Percentiles rank a stretch among this genome's conserved stretches.
Conservation (phyloP, 2,329 filamentous ascomycete genomes). For the Penicillium sp. region DNA sequence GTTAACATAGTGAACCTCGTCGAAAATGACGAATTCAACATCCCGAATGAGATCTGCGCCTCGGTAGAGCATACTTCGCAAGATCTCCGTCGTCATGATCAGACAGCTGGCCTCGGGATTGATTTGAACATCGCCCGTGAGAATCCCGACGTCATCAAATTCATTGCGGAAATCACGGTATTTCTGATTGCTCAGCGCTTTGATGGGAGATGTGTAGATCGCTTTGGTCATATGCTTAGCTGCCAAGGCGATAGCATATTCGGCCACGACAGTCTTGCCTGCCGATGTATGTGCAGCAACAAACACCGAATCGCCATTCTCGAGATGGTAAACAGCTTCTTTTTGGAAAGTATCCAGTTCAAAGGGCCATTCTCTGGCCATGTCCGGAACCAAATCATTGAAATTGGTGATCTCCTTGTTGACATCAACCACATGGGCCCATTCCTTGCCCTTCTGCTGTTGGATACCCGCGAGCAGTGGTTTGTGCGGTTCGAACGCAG, state of each 20-base stretch:
- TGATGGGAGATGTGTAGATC: slow-evolving; percentile 98
- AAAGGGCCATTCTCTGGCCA: slow-evolving; percentile 94
- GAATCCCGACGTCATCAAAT: slow-evolving; percentile 93
- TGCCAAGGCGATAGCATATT: slow-evolving; percentile 93
- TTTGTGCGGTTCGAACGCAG: slow-evolving; percentile 79
- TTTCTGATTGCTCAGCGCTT: slow-evolving; percentile 96
- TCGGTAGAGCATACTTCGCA: slow-evolving; percentile 95
- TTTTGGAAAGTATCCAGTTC: slow-evolving; percentile 98
- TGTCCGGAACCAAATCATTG: slow-evolving; percentile 84
- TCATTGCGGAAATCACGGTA: slow-evolving; percentile 87
- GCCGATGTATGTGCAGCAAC: slow-evolving; percentile 97
- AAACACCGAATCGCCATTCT: slow-evolving; percentile 94
- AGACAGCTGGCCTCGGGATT: slow-evolving; percentile 95
- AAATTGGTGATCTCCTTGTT: slow-evolving; percentile 94
- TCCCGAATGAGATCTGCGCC: slow-evolving; percentile 94
- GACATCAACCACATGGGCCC: slow-evolving; percentile 98
- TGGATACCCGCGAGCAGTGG: slow-evolving; percentile 65
- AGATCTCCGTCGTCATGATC: slow-evolving; percentile 98
- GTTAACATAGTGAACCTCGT: slow-evolving; percentile 98
- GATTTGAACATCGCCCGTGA: slow-evolving; percentile 97
- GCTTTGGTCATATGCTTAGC: slow-evolving; percentile 99
- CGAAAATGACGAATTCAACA: slow-evolving; percentile 97
- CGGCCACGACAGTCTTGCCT: slow-evolving; percentile 95
- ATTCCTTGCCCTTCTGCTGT: slow-evolving; percentile 74
- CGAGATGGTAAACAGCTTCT: slow-evolving; percentile 94